Evolutionary conservation across 352 stramenopile species (phyloP), one percentile per base, ranked within the genome.

Genomic region (Globisporangium mamillatum): DNA sequence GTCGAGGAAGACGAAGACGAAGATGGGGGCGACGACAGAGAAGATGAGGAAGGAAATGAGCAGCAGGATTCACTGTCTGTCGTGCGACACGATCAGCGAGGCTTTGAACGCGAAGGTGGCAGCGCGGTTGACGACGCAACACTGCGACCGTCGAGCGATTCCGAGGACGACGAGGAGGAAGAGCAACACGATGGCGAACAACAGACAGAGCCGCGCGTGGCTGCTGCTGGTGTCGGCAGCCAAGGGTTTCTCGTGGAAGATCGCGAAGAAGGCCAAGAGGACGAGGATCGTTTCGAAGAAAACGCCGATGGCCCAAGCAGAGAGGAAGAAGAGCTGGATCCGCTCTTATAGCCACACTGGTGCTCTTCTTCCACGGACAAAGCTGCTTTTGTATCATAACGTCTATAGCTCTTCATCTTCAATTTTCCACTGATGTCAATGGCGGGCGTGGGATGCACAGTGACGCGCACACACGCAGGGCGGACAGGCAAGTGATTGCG

Each of bases 1-100:
- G 63, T 68, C 34, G 63, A 68, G 27, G 63, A 68, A 46, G 63
- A 54, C 22, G 34, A 61, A 16, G 58, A 25, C 14, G 58, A 64
- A 29, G 60, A 29, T n/a, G 41, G 38, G 22, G 16, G 4, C 44
- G 44, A 24, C 44, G 44, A 24, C 18, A 52, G 44, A 52, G 44
- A 46, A 20, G 38, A 46, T 4, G 58, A 44, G 38, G 60, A 65
- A 57, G 60, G 32, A 29, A 62, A 62, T 62, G 56, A 62, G 32
- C 56, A 32, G 32, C 56, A 50, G 56, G 56, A 62, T 62, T 50
- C 56, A 32, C 56, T 25, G 20, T 32, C 32, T 56, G 50, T 36
- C 7, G 55, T 41, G 55, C 18, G 29, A 56, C 60, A 57, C 41
- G 32, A 50, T 36, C 56, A 29, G 25, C 36, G 20, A 38, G 18